Conservation (phyloP, 176 grass and related monocot species). For the Dactylis glomerata region DNA sequence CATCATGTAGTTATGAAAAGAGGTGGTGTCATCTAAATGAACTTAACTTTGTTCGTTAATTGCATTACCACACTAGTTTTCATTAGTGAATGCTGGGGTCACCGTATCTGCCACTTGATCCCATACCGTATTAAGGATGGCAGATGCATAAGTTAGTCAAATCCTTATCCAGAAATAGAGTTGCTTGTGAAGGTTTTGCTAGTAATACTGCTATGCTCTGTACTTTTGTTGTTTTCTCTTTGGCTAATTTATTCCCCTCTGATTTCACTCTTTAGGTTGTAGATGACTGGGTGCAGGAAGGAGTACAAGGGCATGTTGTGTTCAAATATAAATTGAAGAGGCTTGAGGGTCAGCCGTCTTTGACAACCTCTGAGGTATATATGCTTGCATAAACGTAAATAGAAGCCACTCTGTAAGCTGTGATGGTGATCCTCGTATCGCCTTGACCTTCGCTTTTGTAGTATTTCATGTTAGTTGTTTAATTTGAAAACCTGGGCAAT, state of each 20-base stretch:
- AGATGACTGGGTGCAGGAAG: slow-evolving; percentile 67
- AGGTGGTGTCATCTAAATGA: background rate
- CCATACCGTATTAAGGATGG: background rate
- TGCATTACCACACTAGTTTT: background rate
- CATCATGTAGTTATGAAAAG: background rate
- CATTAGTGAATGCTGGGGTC: background rate
- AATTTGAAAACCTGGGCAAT: background rate
- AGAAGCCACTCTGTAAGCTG: background rate
- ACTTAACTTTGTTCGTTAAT: background rate
- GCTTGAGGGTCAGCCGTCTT: slow-evolving; percentile 64
- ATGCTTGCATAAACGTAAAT: slow-evolving; percentile 7
- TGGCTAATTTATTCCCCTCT: background rate
- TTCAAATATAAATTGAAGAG: slow-evolving; percentile 82
- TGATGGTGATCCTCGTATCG: background rate
- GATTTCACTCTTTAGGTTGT: slow-evolving; percentile 51
- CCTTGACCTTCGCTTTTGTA: background rate
- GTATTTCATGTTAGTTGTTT: background rate
- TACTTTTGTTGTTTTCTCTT: background rate
- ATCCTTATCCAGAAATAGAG: background rate
- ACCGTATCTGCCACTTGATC: background rate
- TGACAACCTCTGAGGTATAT: slow-evolving; percentile 75
- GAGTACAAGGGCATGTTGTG: slow-evolving; percentile 59
- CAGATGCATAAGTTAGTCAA: background rate
- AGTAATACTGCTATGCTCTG: background rate
- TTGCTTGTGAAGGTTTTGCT: background rate